Conservation (phyloP, 73 alveolate genomes). For the Halteria grandinella region DNA sequence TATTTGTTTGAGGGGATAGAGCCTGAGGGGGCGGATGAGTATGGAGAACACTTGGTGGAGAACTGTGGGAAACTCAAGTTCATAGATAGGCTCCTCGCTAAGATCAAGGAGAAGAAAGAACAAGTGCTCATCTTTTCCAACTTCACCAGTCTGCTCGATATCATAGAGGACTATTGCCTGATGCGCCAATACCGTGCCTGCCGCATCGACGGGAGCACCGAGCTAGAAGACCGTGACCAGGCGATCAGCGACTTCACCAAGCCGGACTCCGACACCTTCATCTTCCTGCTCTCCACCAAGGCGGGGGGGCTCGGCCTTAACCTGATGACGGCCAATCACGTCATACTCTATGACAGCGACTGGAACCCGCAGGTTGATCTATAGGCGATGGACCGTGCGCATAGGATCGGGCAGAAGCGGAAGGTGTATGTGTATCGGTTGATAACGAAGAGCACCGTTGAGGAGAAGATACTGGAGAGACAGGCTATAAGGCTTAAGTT, state of each 20-base stretch:
- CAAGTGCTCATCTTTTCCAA: conserved; percentile 64
- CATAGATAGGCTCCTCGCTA: conserved; percentile 59
- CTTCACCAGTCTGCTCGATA: conserved; percentile 67
- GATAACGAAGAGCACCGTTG: conserved; percentile 65
- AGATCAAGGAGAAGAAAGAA: conserved; percentile 10
- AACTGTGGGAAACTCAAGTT: conserved; percentile 68
- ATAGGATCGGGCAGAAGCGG: conserved; percentile 84
- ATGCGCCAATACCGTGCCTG: conserved; percentile 59
- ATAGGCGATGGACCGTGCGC: conserved; percentile 90
- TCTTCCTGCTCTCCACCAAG: conserved; percentile 76
- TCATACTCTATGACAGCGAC: conserved; percentile 78
- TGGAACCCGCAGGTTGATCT: conserved; percentile 87
- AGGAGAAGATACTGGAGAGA: conserved; percentile 83
- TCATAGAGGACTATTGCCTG: conserved; percentile 76
- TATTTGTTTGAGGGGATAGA: conserved; percentile 89
- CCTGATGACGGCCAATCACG: conserved; percentile 83
- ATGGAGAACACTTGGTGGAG: conserved; percentile 46
- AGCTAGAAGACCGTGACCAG: conserved; percentile 70
- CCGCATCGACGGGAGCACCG: conserved; percentile 74
- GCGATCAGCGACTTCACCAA: conserved; percentile 63
- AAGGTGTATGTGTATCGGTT: conserved; percentile 79
- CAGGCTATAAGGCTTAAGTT: conserved; percentile 72
- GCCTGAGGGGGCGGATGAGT: conserved; percentile 62
- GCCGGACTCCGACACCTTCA: conserved; percentile 51
- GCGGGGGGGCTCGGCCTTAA: conserved; percentile 90